Evolutionary conservation across 2,329 filamentous ascomycete species (phyloP).

Genomic region (Monilinia aucupariae): DNA sequence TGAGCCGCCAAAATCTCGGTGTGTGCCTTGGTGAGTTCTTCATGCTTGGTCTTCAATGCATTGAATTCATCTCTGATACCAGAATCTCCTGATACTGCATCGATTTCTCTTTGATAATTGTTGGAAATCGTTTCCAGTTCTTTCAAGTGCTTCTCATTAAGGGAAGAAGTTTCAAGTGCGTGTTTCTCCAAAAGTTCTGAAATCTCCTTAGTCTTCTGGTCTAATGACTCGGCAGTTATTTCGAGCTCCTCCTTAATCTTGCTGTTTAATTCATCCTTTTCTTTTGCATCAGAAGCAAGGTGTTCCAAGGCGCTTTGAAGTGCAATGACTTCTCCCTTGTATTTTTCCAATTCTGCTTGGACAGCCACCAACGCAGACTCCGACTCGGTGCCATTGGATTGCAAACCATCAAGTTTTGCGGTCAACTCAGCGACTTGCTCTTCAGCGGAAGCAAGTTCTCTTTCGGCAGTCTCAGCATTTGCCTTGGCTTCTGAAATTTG

Average conservation of each 20-base stretch:
- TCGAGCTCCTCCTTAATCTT: slow-evolving; percentile 32
- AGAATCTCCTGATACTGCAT: slow-evolving; percentile 56
- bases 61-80: slow-evolving; percentile 60
- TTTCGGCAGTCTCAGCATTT: slow-evolving; percentile 40
- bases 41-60: slow-evolving; percentile 53
- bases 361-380: slow-evolving; percentile 42
- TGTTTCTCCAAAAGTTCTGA: slow-evolving; percentile 50
- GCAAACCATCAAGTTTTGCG: slow-evolving; percentile 37
- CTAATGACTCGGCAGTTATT: slow-evolving; percentile 28
- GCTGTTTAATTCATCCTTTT: slow-evolving; percentile 31
- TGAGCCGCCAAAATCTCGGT: slow-evolving; percentile 24
- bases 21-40: slow-evolving; percentile 40
- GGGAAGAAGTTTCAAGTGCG: slow-evolving; percentile 41
- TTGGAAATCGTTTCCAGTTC: slow-evolving; percentile 54
- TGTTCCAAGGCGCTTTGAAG: slow-evolving; percentile 47
- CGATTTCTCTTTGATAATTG: slow-evolving; percentile 61
- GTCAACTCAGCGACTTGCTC: slow-evolving; percentile 25
- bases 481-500: slow-evolving; percentile 48
- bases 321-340: slow-evolving; percentile 43
- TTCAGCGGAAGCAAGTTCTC: slow-evolving; percentile 41
- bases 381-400: slow-evolving; percentile 40
- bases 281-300: slow-evolving; percentile 40
- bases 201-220: slow-evolving; percentile 34
- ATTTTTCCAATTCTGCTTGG: slow-evolving; percentile 30
- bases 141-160: slow-evolving; percentile 45